Percentiles rank a stretch among this genome's conserved stretches.
phyloP scores from a whole-genome alignment of 2,329 filamentous ascomycete genomes.

The Cephalotrichum gorgonifer region DNA sequence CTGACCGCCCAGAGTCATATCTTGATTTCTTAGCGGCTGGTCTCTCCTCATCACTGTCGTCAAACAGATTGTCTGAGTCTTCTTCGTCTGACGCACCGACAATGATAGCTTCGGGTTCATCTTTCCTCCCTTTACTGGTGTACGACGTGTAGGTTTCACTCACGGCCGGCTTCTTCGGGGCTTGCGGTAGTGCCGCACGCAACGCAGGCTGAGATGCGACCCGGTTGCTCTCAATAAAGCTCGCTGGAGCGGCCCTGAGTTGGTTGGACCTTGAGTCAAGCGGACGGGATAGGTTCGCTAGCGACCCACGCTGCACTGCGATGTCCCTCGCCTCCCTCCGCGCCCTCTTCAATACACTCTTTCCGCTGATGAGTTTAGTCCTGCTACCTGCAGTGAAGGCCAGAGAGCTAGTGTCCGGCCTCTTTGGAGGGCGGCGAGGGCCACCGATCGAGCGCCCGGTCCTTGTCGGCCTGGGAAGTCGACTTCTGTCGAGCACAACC shows the following conservation, averaged over 20 bases:
- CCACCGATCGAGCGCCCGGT: not conserved
- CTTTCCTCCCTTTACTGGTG: not conserved
- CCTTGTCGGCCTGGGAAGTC: not conserved
- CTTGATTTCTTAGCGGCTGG: not conserved
- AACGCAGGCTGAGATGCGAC: constrained; percentile 3
- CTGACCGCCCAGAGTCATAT: not conserved
- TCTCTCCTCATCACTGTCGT: not conserved
- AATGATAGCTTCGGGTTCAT: not conserved
- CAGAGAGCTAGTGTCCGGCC: not conserved
- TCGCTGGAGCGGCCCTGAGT: not conserved
- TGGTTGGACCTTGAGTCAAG: not conserved
- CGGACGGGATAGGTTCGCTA: not conserved
- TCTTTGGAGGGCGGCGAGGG: not conserved
- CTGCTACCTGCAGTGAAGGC: constrained; percentile 5
- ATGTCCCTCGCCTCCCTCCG: constrained; percentile 4
- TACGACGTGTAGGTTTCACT: not conserved
- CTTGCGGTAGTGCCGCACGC: not conserved
- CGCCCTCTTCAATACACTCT: constrained; percentile 2
- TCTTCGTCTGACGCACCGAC: constrained; percentile 1
- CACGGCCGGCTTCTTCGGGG: not conserved
- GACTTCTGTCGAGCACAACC: constrained; percentile 12
- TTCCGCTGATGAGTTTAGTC: constrained; percentile 2
- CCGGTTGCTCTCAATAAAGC: constrained; percentile 1
- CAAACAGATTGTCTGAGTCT: not conserved
- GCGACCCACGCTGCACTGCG: not conserved